These are phyloP conservation scores for Stellera chamaejasme DNA, from an alignment of 345 rosid species.

Conservation along the genomic window DNA sequence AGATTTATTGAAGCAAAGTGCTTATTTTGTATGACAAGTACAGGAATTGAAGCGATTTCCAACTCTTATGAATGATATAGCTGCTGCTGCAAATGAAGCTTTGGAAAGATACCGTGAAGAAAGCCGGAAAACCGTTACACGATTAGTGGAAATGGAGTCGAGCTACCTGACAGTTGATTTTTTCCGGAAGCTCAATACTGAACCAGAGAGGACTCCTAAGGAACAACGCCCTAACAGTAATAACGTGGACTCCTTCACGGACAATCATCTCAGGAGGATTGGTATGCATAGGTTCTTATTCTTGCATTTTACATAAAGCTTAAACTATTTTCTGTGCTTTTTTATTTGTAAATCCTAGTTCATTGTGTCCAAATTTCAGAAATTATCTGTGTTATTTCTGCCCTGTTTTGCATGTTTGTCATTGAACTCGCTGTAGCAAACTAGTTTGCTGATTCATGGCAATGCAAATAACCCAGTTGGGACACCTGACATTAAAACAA, in stretches of 20 bases:
- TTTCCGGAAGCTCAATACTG: conserved; percentile 83
- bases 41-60: conserved; percentile 97
- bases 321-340: no score
- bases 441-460: no score
- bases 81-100: conserved; percentile 90
- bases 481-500: no score
- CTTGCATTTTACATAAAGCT: no score
- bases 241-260: conserved; percentile 57
- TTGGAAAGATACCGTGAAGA: conserved; percentile 92
- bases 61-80: conserved; percentile 76
- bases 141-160: conserved; percentile 97
- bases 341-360: no score
- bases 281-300: conserved; percentile 27
- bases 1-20: no score
- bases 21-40: conserved; percentile 2
- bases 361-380: no score
- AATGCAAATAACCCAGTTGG: no score
- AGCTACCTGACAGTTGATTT: conserved; percentile 95
- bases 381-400: no score
- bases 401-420: no score
- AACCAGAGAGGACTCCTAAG: conserved; percentile 29
- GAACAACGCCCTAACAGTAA: conserved; percentile 38
- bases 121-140: conserved; percentile 74
- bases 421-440: no score
- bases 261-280: conserved; percentile 80